These are phyloP conservation scores for Fibroporia radiculosa DNA, from an alignment of 768 basidiomycete genomes.

Conservation along the genomic window DNA sequence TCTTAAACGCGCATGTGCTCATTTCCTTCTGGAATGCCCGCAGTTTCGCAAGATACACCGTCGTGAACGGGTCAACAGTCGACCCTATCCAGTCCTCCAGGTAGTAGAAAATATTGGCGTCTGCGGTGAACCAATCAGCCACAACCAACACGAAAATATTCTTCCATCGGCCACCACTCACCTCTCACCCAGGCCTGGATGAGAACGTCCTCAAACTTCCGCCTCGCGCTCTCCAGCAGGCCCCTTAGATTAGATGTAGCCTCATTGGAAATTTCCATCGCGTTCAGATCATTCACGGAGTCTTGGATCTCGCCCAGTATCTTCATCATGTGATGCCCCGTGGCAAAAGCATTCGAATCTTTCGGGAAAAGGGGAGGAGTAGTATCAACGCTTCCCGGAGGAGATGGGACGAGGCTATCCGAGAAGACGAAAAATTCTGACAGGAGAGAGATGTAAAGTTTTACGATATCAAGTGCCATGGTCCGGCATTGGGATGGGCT, in stretches of 20 bases:
- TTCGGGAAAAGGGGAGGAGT: slow-evolving; percentile 54
- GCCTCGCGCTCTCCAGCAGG: slow-evolving; percentile 73
- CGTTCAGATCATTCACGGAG: slow-evolving; percentile 69
- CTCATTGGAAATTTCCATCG: slow-evolving; percentile 77
- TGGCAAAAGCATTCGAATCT: slow-evolving; percentile 76
- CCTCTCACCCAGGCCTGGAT: slow-evolving; percentile 78
- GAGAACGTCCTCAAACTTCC: slow-evolving; percentile 84
- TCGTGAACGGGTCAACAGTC: slow-evolving; percentile 53
- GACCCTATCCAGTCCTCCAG: slow-evolving; percentile 83
- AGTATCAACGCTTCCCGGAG: slow-evolving; percentile 30
- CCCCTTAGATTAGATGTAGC: slow-evolving; percentile 57
- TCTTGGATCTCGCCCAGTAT: slow-evolving; percentile 84
- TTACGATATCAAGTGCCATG: slow-evolving; percentile 85
- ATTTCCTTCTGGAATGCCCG: slow-evolving; percentile 77
- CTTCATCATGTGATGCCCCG: slow-evolving; percentile 71
- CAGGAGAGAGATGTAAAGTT: slow-evolving; percentile 75
- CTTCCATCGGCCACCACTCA: slow-evolving; percentile 28
- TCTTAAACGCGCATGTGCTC: slow-evolving; percentile 66
- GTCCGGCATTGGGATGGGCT: slow-evolving; percentile 77
- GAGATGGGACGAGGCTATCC: slow-evolving; percentile 63
- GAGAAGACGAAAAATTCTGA: slow-evolving; percentile 84
- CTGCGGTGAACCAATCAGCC: slow-evolving; percentile 30
- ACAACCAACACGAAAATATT: slow-evolving; percentile 5
- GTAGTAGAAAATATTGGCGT: slow-evolving; percentile 73
- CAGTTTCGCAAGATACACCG: slow-evolving; percentile 69